phyloP scores from a whole-genome alignment of 176 grass and related monocot genomes.

The Musa troglodytarum region DNA sequence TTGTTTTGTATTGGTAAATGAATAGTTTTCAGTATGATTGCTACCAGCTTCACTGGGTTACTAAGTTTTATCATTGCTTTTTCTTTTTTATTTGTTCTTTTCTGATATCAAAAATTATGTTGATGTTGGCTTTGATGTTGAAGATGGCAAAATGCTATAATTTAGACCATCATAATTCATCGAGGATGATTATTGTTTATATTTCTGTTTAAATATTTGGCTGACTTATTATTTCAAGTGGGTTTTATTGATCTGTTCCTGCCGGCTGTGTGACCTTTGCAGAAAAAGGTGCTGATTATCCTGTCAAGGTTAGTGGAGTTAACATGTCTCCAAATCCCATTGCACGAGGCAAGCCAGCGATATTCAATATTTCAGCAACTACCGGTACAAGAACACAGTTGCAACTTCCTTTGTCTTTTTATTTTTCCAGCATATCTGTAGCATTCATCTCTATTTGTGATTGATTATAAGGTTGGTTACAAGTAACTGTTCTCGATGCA shows the following conservation, averaged over 20 bases:
- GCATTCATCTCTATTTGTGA: neutral
- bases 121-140: neutral
- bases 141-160: neutral
- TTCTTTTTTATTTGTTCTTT: neutral
- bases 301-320: slow-evolving; percentile 71
- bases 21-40: neutral
- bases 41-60: neutral
- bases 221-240: neutral
- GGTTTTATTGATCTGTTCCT: neutral
- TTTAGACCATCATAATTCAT: neutral
- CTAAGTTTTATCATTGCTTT: neutral
- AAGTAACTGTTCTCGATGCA: neutral
- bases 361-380: slow-evolving; percentile 70
- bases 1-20: neutral
- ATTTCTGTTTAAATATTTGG: neutral
- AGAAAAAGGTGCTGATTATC: slow-evolving; percentile 58
- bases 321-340: slow-evolving; percentile 74
- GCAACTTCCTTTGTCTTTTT: neutral
- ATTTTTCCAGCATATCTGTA: neutral
- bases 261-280: neutral
- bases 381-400: slow-evolving; percentile 39
- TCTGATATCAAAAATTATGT: neutral
- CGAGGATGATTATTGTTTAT: neutral
- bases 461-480: neutral
- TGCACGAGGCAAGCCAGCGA: slow-evolving; percentile 33